phyloP scores from a whole-genome alignment of 257 asterid genomes.

The Salvia miltiorrhiza region DNA sequence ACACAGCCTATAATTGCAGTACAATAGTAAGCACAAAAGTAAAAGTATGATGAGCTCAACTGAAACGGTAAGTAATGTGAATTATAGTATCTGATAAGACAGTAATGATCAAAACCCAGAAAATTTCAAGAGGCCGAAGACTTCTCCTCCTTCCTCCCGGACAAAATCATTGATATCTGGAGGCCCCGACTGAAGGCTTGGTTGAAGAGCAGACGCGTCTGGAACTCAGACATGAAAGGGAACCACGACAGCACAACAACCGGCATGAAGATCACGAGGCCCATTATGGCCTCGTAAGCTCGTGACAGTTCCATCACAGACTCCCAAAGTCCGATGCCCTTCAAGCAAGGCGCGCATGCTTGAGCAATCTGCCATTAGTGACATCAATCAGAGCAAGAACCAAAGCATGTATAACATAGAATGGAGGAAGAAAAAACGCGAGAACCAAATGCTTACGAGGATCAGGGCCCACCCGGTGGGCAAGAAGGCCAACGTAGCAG shows the following conservation, averaged over 20 bases:
- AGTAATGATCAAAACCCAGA: neutral
- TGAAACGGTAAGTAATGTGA: neutral
- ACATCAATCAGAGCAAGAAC: neutral
- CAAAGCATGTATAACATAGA: neutral
- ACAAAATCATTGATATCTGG: conserved; percentile 26
- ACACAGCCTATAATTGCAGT: neutral
- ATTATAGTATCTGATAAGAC: neutral
- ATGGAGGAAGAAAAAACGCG: neutral
- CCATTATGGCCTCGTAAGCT: conserved; percentile 29
- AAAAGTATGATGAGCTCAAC: neutral
- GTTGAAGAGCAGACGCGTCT: conserved; percentile 25
- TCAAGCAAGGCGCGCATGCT: conserved; percentile 22
- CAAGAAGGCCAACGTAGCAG: conserved; percentile 26
- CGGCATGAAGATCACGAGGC: conserved; percentile 23
- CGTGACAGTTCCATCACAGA: conserved; percentile 25
- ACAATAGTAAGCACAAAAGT: neutral
- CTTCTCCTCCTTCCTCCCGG: conserved; percentile 21
- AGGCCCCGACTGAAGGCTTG: conserved; percentile 29
- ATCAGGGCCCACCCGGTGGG: conserved; percentile 29
- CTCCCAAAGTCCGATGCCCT: conserved; percentile 20
- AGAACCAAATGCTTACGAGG: conserved; percentile 4
- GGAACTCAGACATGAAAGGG: conserved; percentile 26
- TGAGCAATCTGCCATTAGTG: conserved; percentile 22
- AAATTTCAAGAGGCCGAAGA: neutral
- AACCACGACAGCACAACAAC: conserved; percentile 25